A percentile compares a stretch with the other conserved stretches of the same genome.
phyloP scores from a whole-genome alignment of 441 rosid species.

The Gossypium schwendimanii region DNA sequence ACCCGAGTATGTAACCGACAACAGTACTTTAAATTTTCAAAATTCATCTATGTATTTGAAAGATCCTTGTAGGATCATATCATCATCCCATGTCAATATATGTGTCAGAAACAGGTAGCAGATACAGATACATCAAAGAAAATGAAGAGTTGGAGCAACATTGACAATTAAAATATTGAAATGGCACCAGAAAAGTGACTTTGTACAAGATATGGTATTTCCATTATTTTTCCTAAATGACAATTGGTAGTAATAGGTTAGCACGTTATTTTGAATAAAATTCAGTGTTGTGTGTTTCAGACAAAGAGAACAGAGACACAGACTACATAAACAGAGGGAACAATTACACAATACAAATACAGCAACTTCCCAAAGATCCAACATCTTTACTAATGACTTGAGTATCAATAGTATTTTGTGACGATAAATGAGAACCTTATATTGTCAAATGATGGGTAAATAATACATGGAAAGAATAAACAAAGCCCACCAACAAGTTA shows the following conservation, averaged over 20 bases:
- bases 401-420: background rate
- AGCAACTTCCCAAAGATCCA: background rate
- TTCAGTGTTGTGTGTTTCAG: background rate
- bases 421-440: background rate
- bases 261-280: background rate
- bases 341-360: background rate
- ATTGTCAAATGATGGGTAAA: background rate
- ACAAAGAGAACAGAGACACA: background rate
- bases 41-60: background rate
- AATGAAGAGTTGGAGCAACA: background rate
- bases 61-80: background rate
- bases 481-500: background rate
- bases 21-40: background rate
- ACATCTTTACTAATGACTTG: background rate
- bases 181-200: constrained; percentile 7
- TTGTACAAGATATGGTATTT: background rate
- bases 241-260: background rate
- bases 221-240: background rate
- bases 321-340: background rate
- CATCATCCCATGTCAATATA: background rate
- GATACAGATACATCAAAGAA: background rate
- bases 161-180: background rate
- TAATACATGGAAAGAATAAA: background rate
- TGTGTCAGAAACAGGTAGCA: background rate
- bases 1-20: background rate